A percentile compares a stretch with the other conserved stretches of the same genome.
Evolutionary conservation across 495 filamentous ascomycete species (phyloP).

Genomic region (Saxophila tyrrhenica): DNA sequence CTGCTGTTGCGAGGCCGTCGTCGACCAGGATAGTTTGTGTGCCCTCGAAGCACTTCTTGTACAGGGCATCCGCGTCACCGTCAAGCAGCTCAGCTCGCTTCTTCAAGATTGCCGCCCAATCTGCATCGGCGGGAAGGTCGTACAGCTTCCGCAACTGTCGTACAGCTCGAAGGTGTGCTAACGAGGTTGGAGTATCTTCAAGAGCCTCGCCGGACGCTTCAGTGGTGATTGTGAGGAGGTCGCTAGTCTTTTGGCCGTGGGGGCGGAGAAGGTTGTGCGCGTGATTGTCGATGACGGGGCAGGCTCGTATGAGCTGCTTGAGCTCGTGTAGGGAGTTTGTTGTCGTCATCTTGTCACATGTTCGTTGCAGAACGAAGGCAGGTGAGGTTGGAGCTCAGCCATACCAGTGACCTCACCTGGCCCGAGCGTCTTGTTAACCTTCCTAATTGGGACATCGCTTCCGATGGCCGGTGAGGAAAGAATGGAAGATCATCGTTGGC

Average conservation of each 20-base stretch:
- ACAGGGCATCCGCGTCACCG: constrained; percentile 46
- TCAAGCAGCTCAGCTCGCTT: constrained; percentile 33
- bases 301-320: constrained; percentile 44
- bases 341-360: not conserved
- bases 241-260: constrained; percentile 27
- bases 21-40: constrained; percentile 71
- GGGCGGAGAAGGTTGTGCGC: constrained; percentile 64
- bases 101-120: constrained; percentile 47
- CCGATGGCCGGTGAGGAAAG: too few relatives aligned
- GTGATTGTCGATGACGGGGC: constrained; percentile 81
- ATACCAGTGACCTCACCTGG: not conserved
- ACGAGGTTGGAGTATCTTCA: constrained; percentile 43
- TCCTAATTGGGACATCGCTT: too few relatives aligned
- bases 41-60: constrained; percentile 55
- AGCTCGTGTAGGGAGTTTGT: constrained; percentile 27
- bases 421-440: not conserved
- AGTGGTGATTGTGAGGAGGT: constrained; percentile 50
- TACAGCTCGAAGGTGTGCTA: constrained; percentile 60
- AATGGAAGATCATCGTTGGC: too few relatives aligned
- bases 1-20: constrained; percentile 52
- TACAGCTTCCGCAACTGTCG: constrained; percentile 56
- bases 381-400: not conserved
- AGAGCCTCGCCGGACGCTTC: constrained; percentile 65
- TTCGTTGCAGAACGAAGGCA: not conserved
- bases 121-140: constrained; percentile 50